Percentiles rank a stretch among this genome's conserved stretches.
Evolutionary conservation across 2,329 filamentous ascomycete species (phyloP).

Genomic region (Ramularia collo-cygni): DNA sequence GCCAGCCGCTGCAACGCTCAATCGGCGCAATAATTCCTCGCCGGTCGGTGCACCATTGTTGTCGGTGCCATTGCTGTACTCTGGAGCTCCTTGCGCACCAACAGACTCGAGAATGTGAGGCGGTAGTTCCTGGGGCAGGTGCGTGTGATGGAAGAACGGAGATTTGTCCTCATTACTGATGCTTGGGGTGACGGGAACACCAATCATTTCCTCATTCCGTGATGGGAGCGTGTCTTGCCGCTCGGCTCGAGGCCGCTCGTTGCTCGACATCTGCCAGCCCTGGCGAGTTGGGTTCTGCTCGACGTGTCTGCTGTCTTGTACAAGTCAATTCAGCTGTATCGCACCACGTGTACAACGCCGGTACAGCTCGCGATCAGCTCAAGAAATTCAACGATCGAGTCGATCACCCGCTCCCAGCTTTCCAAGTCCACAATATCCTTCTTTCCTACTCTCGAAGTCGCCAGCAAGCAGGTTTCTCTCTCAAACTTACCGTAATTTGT

Average conservation of each 20-base stretch:
- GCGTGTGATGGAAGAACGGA: constrained; percentile 5
- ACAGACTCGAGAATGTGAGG: constrained; percentile 18
- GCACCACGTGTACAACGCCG: no score
- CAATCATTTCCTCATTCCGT: constrained; percentile 13
- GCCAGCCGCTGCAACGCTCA: constrained; percentile 40
- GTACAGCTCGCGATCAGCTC: no score
- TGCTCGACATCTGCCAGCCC: constrained; percentile 18
- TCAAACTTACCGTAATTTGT: no score
- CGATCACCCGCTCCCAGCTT: no score
- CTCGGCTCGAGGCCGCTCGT: constrained; percentile 12
- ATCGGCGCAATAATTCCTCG: constrained; percentile 47
- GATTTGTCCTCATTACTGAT: constrained; percentile 16
- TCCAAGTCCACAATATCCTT: no score
- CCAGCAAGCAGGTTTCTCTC: no score
- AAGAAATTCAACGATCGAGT: no score
- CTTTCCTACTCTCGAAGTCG: no score
- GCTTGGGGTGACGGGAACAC: constrained; percentile 22
- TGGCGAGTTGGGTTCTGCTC: constrained; percentile 11
- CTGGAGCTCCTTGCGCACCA: constrained; percentile 8
- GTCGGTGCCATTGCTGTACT: constrained; percentile 3
- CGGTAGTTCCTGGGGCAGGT: constrained; percentile 9
- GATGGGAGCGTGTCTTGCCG: constrained; percentile 16
- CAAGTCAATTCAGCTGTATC: constrained; percentile 9
- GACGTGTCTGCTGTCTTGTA: constrained; percentile 11
- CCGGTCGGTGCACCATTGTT: constrained; percentile 39